These are phyloP conservation scores for Scolecobasidium constrictum DNA, from an alignment of 2,329 filamentous ascomycete genomes.

Conservation along the genomic window DNA sequence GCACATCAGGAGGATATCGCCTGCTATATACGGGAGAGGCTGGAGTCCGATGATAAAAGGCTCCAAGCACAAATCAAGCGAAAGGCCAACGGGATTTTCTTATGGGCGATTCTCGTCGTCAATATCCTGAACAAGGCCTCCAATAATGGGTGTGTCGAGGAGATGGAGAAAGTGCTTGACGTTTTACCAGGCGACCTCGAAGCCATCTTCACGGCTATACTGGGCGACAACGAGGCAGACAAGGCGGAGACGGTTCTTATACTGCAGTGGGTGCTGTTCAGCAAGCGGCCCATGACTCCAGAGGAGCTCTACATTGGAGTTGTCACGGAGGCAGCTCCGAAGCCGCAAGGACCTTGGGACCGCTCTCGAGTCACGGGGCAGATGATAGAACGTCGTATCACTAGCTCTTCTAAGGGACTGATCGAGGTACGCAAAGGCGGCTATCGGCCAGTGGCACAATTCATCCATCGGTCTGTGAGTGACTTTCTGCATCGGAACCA, in stretches of 20 bases:
- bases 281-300: slow-evolving; percentile 30
- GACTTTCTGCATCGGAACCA: slow-evolving; percentile 39
- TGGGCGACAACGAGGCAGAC: slow-evolving; percentile 35
- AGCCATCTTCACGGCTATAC: slow-evolving; percentile 40
- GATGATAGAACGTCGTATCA: too few species aligned
- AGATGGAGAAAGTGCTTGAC: slow-evolving; percentile 22
- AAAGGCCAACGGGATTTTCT: slow-evolving; percentile 32
- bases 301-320: slow-evolving; percentile 38
- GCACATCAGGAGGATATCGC: slow-evolving; percentile 22
- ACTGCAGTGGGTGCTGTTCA: slow-evolving; percentile 44
- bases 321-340: slow-evolving; percentile 18
- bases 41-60: slow-evolving; percentile 13
- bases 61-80: slow-evolving; percentile 21
- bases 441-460: slow-evolving; percentile 40
- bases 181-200: slow-evolving; percentile 32
- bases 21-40: slow-evolving; percentile 22
- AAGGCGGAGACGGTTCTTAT: slow-evolving; percentile 32
- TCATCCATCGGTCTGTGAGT: slow-evolving; percentile 42
- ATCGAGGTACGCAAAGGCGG: too few species aligned
- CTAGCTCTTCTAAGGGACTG: slow-evolving; percentile 43
- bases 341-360: slow-evolving; percentile 5
- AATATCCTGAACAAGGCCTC: slow-evolving; percentile 34
- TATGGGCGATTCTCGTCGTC: slow-evolving; percentile 37
- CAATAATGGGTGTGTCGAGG: slow-evolving; percentile 18
- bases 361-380: too few species aligned